Conservation (phyloP, 495 filamentous ascomycete genomes). For the Podospora pseudoanserina region DNA sequence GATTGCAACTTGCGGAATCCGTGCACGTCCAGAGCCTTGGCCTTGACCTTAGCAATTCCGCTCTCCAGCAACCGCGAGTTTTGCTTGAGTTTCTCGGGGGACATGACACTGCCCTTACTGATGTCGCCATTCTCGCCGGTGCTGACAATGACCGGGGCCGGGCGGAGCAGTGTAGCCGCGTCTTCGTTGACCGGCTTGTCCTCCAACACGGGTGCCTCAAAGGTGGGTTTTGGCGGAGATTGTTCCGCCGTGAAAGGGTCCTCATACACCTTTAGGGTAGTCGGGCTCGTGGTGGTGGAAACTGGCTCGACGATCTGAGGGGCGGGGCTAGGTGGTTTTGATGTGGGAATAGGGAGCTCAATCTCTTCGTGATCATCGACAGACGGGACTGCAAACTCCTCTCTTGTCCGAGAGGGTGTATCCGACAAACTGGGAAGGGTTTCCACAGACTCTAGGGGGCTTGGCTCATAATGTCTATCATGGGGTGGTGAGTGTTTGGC, state of each 20-base stretch:
- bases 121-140: constrained; percentile 22
- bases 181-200: constrained; percentile 53
- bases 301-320: constrained; percentile 16
- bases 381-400: constrained; percentile 14
- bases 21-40: constrained; percentile 72
- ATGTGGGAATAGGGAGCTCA: neutral
- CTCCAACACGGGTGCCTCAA: constrained; percentile 46
- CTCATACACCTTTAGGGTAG: constrained; percentile 54
- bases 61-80: constrained; percentile 63
- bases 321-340: constrained; percentile 14
- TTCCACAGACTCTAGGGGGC: constrained; percentile 41
- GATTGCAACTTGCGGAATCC: constrained; percentile 85
- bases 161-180: constrained; percentile 38
- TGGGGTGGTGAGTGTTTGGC: neutral
- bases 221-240: constrained; percentile 38
- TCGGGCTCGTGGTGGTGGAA: constrained; percentile 30
- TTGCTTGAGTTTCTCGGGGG: constrained; percentile 51
- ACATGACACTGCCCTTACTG: constrained; percentile 21
- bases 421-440: constrained; percentile 49
- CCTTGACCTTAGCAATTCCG: constrained; percentile 69
- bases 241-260: constrained; percentile 53
- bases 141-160: constrained; percentile 6
- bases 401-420: constrained; percentile 29
- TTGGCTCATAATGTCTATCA: constrained; percentile 1
- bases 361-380: neutral